Conservation (phyloP, 2,329 filamentous ascomycete genomes). For the Trichoderma atrobrunneum region DNA sequence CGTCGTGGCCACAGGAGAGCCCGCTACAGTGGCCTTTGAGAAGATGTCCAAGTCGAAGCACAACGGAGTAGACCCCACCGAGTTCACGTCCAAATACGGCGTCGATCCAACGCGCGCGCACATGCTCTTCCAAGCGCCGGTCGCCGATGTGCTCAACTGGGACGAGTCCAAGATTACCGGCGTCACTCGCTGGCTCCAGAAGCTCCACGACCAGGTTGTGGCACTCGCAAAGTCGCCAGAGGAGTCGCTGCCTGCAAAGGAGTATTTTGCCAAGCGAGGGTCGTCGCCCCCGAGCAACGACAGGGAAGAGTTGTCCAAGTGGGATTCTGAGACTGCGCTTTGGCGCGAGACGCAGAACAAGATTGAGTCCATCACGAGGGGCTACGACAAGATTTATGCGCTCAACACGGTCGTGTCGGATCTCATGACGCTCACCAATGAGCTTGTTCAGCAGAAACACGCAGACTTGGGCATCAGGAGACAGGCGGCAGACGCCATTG, state of each 20-base stretch:
- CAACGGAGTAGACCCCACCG: slow-evolving; percentile 81
- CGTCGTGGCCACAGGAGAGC: slow-evolving; percentile 59
- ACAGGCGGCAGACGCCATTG: slow-evolving; percentile 52
- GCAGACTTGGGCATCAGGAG: slow-evolving; percentile 44
- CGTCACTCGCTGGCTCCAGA: slow-evolving; percentile 74
- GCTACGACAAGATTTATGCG: slow-evolving; percentile 68
- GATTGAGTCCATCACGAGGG: slow-evolving; percentile 63
- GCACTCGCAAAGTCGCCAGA: slow-evolving; percentile 23
- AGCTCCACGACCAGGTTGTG: slow-evolving; percentile 59
- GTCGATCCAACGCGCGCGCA: slow-evolving; percentile 83
- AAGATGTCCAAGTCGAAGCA: slow-evolving; percentile 97
- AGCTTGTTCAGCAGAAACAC: slow-evolving; percentile 47
- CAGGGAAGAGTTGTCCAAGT: slow-evolving; percentile 34
- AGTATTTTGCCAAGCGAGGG: slow-evolving; percentile 38
- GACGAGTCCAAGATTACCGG: slow-evolving; percentile 79
- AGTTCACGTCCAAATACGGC: slow-evolving; percentile 70
- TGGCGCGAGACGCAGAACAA: slow-evolving; percentile 67
- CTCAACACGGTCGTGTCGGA: slow-evolving; percentile 83
- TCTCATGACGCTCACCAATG: slow-evolving; percentile 77
- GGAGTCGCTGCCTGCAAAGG: slow-evolving; percentile 26
- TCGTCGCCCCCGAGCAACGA: slow-evolving; percentile 18
- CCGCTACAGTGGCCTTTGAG: slow-evolving; percentile 66
- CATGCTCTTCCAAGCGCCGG: slow-evolving; percentile 84
- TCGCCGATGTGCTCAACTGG: slow-evolving; percentile 83
- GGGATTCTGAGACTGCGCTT: slow-evolving; percentile 49